Evolutionary conservation across 2,329 filamentous ascomycete species (phyloP).

Genomic region (Falciphora oryzae): DNA sequence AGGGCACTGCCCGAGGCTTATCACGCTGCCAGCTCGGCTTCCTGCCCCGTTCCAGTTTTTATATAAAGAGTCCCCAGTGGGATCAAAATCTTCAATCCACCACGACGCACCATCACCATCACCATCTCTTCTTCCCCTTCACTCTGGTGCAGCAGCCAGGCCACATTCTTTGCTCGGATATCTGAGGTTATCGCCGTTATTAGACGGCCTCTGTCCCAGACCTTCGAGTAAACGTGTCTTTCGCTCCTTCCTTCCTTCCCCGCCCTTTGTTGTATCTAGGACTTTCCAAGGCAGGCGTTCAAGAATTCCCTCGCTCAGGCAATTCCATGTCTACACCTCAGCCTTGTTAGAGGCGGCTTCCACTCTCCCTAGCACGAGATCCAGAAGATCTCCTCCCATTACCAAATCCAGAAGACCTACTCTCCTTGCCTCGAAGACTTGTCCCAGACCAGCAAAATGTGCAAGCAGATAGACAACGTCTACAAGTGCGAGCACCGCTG

Average conservation of each 20-base stretch:
- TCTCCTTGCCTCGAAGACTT: background rate
- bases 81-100: background rate
- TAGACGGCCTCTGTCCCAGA: constrained; percentile 5
- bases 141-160: background rate
- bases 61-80: background rate
- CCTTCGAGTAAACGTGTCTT: background rate
- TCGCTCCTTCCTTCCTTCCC: background rate
- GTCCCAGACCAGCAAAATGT: constrained; percentile 15
- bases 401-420: background rate
- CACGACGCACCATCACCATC: background rate
- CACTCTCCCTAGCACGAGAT: background rate
- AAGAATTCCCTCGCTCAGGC: background rate
- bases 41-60: background rate
- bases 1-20: background rate
- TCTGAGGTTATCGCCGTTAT: constrained; percentile 7
- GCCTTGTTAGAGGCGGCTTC: background rate
- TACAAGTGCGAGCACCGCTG: constrained; percentile 21
- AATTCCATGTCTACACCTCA: background rate
- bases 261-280: background rate
- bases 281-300: background rate
- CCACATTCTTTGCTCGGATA: background rate
- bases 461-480: constrained; percentile 19
- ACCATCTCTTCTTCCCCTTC: background rate
- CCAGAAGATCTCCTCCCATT: background rate
- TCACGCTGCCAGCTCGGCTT: background rate